phyloP scores from a whole-genome alignment of 2,329 filamentous ascomycete genomes.

The Tympanopsis confertula region DNA sequence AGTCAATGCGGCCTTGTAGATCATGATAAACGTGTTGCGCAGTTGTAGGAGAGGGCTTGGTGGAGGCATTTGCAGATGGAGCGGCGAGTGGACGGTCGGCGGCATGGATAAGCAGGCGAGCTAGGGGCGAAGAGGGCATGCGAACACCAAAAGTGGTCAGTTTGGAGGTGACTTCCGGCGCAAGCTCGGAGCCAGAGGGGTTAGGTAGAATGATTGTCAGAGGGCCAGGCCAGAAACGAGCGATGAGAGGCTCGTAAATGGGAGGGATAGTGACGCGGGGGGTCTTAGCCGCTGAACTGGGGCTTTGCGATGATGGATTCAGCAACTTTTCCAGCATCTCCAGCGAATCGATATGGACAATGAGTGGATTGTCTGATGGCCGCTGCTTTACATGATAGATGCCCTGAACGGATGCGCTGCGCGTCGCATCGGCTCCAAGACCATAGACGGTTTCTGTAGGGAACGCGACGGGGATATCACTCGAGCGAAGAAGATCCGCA shows the following conservation, averaged over 20 bases:
- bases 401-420: slow-evolving; percentile 43
- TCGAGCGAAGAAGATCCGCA: slow-evolving; percentile 34
- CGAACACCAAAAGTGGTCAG: slow-evolving; percentile 51
- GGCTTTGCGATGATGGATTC: slow-evolving; percentile 12
- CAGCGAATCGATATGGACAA: slow-evolving; percentile 48
- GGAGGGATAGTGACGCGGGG: slow-evolving; percentile 30
- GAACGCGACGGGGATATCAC: slow-evolving; percentile 48
- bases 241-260: slow-evolving; percentile 45
- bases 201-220: slow-evolving; percentile 52
- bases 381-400: slow-evolving; percentile 54
- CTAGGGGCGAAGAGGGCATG: slow-evolving; percentile 48
- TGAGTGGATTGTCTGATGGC: slow-evolving; percentile 53
- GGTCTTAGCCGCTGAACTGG: slow-evolving; percentile 9
- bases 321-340: slow-evolving; percentile 39
- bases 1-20: slow-evolving; percentile 43
- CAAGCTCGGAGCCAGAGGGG: slow-evolving; percentile 37
- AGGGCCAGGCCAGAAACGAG: slow-evolving; percentile 53
- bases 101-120: slow-evolving; percentile 46
- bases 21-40: slow-evolving; percentile 54
- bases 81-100: slow-evolving; percentile 47
- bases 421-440: slow-evolving; percentile 51
- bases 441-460: slow-evolving; percentile 60
- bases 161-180: slow-evolving; percentile 49
- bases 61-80: slow-evolving; percentile 55
- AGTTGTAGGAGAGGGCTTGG: slow-evolving; percentile 52